Conservation (phyloP, 2,329 filamentous ascomycete genomes). For the Xenoacremonium recifei region DNA sequence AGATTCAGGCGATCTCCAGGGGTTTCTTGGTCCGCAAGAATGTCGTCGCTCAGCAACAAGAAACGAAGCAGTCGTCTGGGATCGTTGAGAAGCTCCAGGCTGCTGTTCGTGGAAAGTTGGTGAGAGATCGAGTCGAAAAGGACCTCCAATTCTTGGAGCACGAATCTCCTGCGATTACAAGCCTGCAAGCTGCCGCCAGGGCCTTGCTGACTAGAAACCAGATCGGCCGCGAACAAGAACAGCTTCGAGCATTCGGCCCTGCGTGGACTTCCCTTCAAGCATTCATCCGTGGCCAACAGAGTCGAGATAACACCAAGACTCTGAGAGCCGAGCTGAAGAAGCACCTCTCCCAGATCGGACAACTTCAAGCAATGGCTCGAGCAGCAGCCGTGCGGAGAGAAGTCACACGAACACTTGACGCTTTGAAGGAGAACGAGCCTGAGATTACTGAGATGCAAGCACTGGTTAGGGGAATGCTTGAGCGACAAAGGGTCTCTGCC, state of each 20-base stretch:
- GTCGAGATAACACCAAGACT: constrained; percentile 43
- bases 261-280: constrained; percentile 47
- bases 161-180: constrained; percentile 48
- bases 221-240: constrained; percentile 49
- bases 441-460: constrained; percentile 56
- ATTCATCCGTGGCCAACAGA: constrained; percentile 44
- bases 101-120: constrained; percentile 63
- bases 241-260: constrained; percentile 48
- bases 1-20: constrained; percentile 64
- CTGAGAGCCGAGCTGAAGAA: constrained; percentile 49
- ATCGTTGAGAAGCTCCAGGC: constrained; percentile 63
- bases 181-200: constrained; percentile 65
- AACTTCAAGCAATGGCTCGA: constrained; percentile 52
- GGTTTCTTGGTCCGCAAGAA: constrained; percentile 64
- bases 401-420: constrained; percentile 46
- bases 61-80: constrained; percentile 50
- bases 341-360: constrained; percentile 42
- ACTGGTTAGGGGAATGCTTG: constrained; percentile 59
- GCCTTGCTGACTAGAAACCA: constrained; percentile 59
- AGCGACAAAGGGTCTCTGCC: constrained; percentile 47
- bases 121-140: constrained; percentile 55
- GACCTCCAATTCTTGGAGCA: constrained; percentile 52
- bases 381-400: constrained; percentile 54
- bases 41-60: constrained; percentile 53
- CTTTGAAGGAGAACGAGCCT: constrained; percentile 44